A percentile compares a stretch with the other conserved stretches of the same genome.
These are phyloP conservation scores for Pseudocohnilembus persalinus DNA, from an alignment of 169 alveolate species.

Conservation along the genomic window DNA sequence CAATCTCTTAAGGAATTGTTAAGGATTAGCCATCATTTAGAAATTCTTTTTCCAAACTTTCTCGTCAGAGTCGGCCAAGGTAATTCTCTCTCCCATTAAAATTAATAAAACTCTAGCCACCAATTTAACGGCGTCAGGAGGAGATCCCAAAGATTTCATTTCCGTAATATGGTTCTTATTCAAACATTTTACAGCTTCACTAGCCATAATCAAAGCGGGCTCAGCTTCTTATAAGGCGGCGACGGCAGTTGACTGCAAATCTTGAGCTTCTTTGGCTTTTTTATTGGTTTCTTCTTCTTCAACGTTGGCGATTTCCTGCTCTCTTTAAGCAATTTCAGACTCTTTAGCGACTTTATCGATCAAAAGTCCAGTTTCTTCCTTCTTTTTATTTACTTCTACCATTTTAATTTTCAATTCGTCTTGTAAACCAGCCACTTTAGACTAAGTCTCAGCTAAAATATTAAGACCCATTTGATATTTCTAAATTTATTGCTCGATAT, in stretches of 20 bases:
- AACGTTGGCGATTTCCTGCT: conserved; percentile 87
- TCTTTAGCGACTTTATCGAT: conserved; percentile 92
- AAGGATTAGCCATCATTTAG: conserved; percentile 93
- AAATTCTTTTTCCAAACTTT: conserved; percentile 90
- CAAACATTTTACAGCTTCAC: conserved; percentile 94
- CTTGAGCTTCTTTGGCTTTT: conserved; percentile 89
- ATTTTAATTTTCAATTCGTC: conserved; percentile 89
- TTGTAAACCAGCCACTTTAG: conserved; percentile 89
- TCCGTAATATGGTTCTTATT: conserved; percentile 93
- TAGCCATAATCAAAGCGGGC: conserved; percentile 95
- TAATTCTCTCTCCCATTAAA: conserved; percentile 90
- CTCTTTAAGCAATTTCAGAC: conserved; percentile 92
- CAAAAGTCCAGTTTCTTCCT: conserved; percentile 86
- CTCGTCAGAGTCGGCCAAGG: conserved; percentile 60
- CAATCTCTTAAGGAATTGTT: conserved; percentile 89
- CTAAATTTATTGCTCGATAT: conserved; percentile 78
- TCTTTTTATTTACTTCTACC: conserved; percentile 91
- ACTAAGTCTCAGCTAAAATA: conserved; percentile 86
- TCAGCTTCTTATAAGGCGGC: conserved; percentile 93
- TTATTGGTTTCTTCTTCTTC: conserved; percentile 89
- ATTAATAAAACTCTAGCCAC: conserved; percentile 92
- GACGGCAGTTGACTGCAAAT: conserved; percentile 87
- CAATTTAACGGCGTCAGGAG: conserved; percentile 92
- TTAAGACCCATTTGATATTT: conserved; percentile 90
- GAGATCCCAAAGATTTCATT: conserved; percentile 93